phyloP scores from a whole-genome alignment of 208 protist species.

The Trypanosoma caninum region DNA sequence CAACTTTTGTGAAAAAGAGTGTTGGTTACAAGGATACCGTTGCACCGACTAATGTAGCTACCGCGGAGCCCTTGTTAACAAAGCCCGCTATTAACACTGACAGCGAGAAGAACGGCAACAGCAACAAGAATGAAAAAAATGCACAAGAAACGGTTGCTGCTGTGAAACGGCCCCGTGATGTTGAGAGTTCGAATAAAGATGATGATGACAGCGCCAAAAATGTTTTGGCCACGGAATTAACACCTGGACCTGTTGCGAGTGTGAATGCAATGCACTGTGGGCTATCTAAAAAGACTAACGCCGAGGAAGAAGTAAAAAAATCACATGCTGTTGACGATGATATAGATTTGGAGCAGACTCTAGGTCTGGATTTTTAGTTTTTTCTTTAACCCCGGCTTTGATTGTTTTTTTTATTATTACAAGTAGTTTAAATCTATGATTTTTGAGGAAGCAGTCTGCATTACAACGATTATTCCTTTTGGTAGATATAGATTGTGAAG shows the following conservation, averaged over 20 bases:
- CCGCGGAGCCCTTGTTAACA: background rate
- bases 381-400: background rate
- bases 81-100: background rate
- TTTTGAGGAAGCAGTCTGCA: no score
- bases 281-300: background rate
- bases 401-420: constrained; percentile 23
- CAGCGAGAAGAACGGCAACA: no score
- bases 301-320: background rate
- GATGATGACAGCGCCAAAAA: no score
- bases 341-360: constrained; percentile 52
- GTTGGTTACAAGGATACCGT: constrained; percentile 49
- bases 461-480: constrained; percentile 11
- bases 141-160: background rate
- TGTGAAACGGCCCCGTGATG: constrained; percentile 14
- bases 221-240: no score
- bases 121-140: no score
- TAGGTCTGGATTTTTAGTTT: constrained; percentile 75
- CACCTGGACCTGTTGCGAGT: no score
- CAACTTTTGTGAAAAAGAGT: constrained; percentile 63
- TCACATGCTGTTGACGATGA: constrained; percentile 40
- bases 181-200: background rate
- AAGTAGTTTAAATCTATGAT: constrained; percentile 16
- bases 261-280: background rate
- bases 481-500: constrained; percentile 10
- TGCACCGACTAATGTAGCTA: background rate